phyloP scores from a whole-genome alignment of 345 rosid species.

The Cardamine occulta region DNA sequence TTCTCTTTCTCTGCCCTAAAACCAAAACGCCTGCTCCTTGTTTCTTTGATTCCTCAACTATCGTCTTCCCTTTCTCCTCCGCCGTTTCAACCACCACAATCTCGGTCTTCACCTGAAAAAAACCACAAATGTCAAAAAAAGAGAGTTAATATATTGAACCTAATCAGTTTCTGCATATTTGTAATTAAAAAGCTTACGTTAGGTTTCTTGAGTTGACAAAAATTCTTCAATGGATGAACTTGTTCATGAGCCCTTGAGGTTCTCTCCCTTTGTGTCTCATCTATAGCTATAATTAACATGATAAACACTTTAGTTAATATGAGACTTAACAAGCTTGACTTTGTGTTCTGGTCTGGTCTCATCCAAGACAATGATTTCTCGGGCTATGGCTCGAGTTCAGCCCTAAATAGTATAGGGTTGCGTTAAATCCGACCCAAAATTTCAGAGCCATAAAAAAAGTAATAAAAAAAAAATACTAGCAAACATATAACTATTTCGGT shows the following conservation, averaged over 20 bases:
- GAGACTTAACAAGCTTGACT: neutral
- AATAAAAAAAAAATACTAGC: too few species aligned
- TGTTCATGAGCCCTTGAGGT: constrained; percentile 61
- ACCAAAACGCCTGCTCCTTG: constrained; percentile 72
- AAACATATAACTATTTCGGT: too few species aligned
- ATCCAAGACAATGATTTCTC: neutral
- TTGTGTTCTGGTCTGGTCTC: neutral
- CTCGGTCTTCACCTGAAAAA: constrained; percentile 66
- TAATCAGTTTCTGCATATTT: neutral
- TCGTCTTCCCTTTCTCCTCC: constrained; percentile 79
- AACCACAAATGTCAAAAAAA: neutral
- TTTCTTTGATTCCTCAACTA: constrained; percentile 85
- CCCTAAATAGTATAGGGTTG: too few species aligned
- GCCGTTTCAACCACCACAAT: constrained; percentile 71
- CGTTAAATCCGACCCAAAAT: too few species aligned
- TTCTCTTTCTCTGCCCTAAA: constrained; percentile 75
- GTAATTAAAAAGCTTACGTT: constrained; percentile 52
- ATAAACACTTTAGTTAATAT: neutral
- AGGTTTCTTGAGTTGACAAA: constrained; percentile 81
- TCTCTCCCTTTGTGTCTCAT: constrained; percentile 55
- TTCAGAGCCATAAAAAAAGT: too few species aligned
- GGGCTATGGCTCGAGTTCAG: too few species aligned
- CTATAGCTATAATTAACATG: constrained; percentile 35
- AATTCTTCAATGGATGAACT: constrained; percentile 65
- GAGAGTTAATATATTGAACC: neutral